phyloP scores from a whole-genome alignment of 306 rosid species.

The Castanopsis chinensis region DNA sequence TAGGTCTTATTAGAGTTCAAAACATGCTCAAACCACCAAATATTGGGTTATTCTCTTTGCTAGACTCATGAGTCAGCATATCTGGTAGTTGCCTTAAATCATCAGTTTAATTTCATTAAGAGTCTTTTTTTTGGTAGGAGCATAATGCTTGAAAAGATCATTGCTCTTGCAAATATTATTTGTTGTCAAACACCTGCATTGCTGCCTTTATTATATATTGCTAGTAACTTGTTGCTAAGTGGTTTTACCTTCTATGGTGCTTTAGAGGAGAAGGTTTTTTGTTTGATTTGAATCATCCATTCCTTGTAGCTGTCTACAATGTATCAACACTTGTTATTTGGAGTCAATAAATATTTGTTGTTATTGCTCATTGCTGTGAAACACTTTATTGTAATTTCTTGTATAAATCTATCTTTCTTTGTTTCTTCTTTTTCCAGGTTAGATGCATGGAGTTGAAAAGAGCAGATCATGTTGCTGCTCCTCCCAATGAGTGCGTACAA shows the following conservation, averaged over 20 bases:
- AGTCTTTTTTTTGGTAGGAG: neutral
- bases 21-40: slow-evolving; percentile 9
- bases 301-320: neutral
- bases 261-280: neutral
- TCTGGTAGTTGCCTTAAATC: neutral
- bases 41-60: slow-evolving; percentile 11
- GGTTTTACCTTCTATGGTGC: neutral
- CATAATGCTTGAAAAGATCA: neutral
- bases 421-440: slow-evolving; percentile 36
- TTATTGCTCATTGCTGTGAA: slow-evolving; percentile 1
- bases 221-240: neutral
- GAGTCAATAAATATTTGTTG: neutral
- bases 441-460: slow-evolving; percentile 77
- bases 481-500: slow-evolving; percentile 31
- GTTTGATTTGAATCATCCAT: neutral
- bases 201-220: neutral
- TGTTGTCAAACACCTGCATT: neutral
- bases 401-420: neutral
- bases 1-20: neutral
- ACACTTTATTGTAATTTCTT: slow-evolving; percentile 11
- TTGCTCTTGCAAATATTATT: neutral
- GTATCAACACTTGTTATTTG: neutral
- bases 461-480: slow-evolving; percentile 50
- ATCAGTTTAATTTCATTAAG: neutral
- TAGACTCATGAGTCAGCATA: neutral